phyloP scores from a whole-genome alignment of 179 eudicot species.

The Beta corolliflora region DNA sequence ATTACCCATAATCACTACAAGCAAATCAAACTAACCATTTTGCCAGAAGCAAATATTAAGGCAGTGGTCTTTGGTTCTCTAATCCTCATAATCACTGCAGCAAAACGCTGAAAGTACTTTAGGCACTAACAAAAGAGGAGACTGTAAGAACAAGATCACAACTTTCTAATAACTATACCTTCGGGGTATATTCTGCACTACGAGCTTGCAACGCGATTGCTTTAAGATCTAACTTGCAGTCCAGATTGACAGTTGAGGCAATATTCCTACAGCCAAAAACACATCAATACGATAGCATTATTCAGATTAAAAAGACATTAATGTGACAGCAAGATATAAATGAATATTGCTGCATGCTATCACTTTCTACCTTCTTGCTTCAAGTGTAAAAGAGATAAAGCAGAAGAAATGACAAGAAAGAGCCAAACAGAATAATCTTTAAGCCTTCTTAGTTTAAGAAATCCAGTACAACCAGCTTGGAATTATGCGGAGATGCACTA shows the following conservation, averaged over 20 bases:
- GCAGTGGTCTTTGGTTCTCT: constrained; percentile 94
- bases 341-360: constrained; percentile 10
- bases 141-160: no score
- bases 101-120: constrained; percentile 64
- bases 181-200: constrained; percentile 93
- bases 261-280: no score
- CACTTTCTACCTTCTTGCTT: neutral
- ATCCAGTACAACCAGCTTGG: neutral
- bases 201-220: constrained; percentile 94
- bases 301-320: no score
- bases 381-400: neutral
- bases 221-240: no score
- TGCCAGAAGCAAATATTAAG: no score
- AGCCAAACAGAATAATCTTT: neutral
- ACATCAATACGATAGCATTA: no score
- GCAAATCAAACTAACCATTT: constrained; percentile 65
- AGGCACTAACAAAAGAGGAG: neutral
- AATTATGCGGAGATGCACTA: neutral
- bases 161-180: no score
- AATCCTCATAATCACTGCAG: constrained; percentile 94
- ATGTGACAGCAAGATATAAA: no score
- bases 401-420: no score
- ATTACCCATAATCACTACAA: no score
- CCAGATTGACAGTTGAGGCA: no score
- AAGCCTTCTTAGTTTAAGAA: neutral